A percentile compares a stretch with the other conserved stretches of the same genome.
Conservation (phyloP, 1,284 basidiomycete species). For the Ustilago crameri region DNA sequence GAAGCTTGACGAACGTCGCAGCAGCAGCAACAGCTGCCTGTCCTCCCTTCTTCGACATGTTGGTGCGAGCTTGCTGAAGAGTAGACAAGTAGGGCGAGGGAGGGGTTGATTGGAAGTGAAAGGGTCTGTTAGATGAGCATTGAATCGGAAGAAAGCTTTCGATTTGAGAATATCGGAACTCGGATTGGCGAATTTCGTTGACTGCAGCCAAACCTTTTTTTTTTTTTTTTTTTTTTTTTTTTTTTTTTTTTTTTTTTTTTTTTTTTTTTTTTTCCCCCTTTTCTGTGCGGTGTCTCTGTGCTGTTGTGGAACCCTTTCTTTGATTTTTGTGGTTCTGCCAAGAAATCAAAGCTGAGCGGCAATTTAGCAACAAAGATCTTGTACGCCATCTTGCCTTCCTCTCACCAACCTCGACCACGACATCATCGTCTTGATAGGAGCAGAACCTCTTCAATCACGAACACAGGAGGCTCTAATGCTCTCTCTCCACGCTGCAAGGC, state of each 20-base stretch:
- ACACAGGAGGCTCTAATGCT: constrained; percentile 4
- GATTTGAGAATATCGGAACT: constrained; percentile 24
- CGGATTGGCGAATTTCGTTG: constrained; percentile 18
- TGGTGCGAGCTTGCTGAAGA: neutral
- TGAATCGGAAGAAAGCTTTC: constrained; percentile 27
- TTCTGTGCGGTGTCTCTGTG: too few relatives aligned
- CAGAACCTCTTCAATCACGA: neutral
- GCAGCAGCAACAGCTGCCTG: constrained; percentile 47
- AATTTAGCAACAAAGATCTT: too few relatives aligned
- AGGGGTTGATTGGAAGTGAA: neutral
- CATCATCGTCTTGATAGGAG: neutral
- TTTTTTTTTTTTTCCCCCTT: neutral
- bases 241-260: constrained; percentile 1
- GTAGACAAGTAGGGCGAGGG: neutral
- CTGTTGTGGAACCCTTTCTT: too few relatives aligned
- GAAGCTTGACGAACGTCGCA: constrained; percentile 72
- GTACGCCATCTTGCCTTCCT: constrained; percentile 2
- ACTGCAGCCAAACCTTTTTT: constrained; percentile 22
- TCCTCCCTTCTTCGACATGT: constrained; percentile 65
- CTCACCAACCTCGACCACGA: neutral
- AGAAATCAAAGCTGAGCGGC: neutral
- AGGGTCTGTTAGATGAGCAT: neutral
- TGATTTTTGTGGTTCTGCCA: too few relatives aligned
- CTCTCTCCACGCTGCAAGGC: constrained; percentile 2
- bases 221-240: constrained; percentile 4